Evolutionary conservation across 257 asterid genomes (phyloP).

Genomic region (Leonotis leonurus): DNA sequence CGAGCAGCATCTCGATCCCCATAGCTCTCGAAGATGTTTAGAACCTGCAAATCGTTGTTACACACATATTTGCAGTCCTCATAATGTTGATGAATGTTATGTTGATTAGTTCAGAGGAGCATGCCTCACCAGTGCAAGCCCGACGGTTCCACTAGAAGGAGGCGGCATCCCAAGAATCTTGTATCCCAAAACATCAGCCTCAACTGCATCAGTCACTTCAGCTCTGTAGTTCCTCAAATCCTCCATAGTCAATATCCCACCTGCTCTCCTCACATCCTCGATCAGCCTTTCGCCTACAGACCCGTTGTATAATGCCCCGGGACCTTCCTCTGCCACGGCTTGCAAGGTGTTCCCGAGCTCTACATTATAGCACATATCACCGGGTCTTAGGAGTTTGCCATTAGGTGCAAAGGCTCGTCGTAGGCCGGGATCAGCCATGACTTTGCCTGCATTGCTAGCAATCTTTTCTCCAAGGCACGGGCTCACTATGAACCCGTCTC

Average conservation of each 20-base stretch:
- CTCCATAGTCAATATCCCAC: conserved; percentile 78
- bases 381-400: conserved; percentile 55
- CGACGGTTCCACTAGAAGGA: conserved; percentile 86
- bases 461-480: conserved; percentile 48
- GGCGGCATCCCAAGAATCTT: conserved; percentile 88
- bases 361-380: conserved; percentile 66
- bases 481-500: conserved; percentile 60
- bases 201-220: conserved; percentile 40
- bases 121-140: conserved; percentile 78
- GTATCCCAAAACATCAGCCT: conserved; percentile 62
- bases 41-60: conserved; percentile 49
- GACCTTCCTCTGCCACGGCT: conserved; percentile 70
- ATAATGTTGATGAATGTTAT: too few relatives aligned
- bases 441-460: conserved; percentile 13
- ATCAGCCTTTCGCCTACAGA: conserved; percentile 54
- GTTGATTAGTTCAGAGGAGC: neutral
- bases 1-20: conserved; percentile 33
- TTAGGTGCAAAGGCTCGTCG: conserved; percentile 59
- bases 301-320: conserved; percentile 68
- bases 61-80: too few relatives aligned
- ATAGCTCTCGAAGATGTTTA: conserved; percentile 58
- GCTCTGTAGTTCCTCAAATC: conserved; percentile 68
- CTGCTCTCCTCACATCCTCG: conserved; percentile 58
- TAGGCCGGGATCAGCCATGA: conserved; percentile 61
- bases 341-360: conserved; percentile 68